Base-by-base conservation (phyloP, 1,284 basidiomycete genomes). In the Xerocomus tenax region DNA sequence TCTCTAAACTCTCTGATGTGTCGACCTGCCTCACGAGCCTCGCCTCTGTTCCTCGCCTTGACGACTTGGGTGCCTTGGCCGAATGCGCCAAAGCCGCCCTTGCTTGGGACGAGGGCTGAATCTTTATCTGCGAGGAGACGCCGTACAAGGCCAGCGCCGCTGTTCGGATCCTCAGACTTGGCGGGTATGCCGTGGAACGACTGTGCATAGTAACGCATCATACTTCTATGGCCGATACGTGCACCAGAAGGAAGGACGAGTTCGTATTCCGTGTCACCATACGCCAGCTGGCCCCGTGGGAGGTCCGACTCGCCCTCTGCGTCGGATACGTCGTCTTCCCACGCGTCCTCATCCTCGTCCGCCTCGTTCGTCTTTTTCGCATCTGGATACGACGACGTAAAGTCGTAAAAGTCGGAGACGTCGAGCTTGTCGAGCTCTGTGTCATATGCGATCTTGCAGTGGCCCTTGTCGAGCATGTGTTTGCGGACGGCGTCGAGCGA, bases 401-500 rank as follows among this genome's bases (percentile, higher is more conserved):
- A 98, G 68, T 97, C 91, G 70, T 98, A 99, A 65, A 79, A 98
- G 60, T 98, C 95, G 0, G 92, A 88, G 6, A 96, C 60, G 62
- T 97, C 93, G 42, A 95, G 77, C 42, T 83, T 78, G 61, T 98
- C 91, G 39, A 75, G 69, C 58, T 89, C 83, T 1, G 76, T 72
- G 48, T 92, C 88, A 66, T 97, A 98, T 0, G 91, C 88, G 54
- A 99, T 81, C 70, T 97, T 97, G 78, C 94, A 97, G 62, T 99
- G 96, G 38, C 78, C 78, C 70, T 96, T 97, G 72, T 94, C 92
- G 46, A 82, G 57, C 94, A 97, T 97, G 64, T 97, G 93, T 62
- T 88, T 90, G 57, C 92, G 74, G 3, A 91, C 91, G 0, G 92
- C 91, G 3, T 91, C 84, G 42, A 93, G 61, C 18, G 80, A 83